Conservation (phyloP, 176 grass and related monocot species). For the Zea luxurians region DNA sequence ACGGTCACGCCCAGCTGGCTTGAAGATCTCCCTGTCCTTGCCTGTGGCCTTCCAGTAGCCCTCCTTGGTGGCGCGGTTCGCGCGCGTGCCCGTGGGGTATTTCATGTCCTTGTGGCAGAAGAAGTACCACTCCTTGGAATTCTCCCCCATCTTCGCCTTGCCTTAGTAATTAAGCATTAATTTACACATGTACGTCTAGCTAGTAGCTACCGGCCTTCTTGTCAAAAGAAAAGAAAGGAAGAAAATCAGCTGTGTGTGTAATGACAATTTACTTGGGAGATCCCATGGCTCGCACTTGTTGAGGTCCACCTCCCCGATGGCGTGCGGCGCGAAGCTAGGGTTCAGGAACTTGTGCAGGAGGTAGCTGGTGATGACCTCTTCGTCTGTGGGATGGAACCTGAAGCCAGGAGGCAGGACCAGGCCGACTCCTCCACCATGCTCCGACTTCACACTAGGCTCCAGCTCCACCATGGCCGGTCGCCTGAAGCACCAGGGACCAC, state of each 20-base stretch:
- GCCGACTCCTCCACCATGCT: constrained; percentile 13
- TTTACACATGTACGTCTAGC: too few species aligned
- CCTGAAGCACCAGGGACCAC: too few species aligned
- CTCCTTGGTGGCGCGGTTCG: constrained; percentile 72
- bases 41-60: constrained; percentile 91
- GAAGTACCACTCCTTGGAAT: constrained; percentile 61
- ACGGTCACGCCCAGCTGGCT: neutral
- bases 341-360: constrained; percentile 46
- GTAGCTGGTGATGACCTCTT: constrained; percentile 57
- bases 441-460: neutral
- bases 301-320: constrained; percentile 68
- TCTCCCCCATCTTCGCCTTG: constrained; percentile 66
- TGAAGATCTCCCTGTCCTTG: constrained; percentile 75
- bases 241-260: too few species aligned
- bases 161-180: neutral
- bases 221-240: too few species aligned
- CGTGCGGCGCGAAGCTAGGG: constrained; percentile 41
- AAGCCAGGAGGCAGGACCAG: constrained; percentile 57
- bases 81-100: constrained; percentile 62
- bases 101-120: constrained; percentile 68
- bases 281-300: constrained; percentile 97
- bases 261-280: constrained; percentile 52
- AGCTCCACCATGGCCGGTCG: constrained; percentile 17
- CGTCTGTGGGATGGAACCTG: constrained; percentile 57
- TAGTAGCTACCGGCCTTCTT: too few species aligned